Percentiles rank a stretch among this genome's conserved stretches.
Evolutionary conservation across 768 basidiomycete genomes (phyloP).

Genomic region (Pisolithus sp.): DNA sequence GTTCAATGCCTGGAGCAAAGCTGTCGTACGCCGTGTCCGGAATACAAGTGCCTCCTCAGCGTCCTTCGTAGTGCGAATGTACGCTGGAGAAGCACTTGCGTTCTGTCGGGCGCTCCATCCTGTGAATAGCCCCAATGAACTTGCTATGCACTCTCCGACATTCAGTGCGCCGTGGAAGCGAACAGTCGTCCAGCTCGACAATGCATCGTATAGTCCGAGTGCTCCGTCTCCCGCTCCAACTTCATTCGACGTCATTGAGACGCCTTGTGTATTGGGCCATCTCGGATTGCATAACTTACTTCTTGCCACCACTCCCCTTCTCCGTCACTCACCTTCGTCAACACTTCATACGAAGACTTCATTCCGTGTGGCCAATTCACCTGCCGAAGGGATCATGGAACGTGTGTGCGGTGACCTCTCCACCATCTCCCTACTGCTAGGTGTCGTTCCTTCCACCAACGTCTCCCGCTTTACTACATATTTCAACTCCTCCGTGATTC

Average conservation of each 20-base stretch:
- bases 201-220: constrained; percentile 11
- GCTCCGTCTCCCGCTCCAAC: constrained; percentile 18
- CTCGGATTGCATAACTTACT: constrained; percentile 26
- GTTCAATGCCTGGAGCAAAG: constrained; percentile 24
- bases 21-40: constrained; percentile 10
- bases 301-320: constrained; percentile 16
- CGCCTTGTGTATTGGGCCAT: constrained; percentile 31
- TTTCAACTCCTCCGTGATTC: constrained; percentile 19
- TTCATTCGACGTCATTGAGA: constrained; percentile 28
- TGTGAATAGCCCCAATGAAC: not conserved
- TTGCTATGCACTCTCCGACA: constrained; percentile 11
- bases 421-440: constrained; percentile 21
- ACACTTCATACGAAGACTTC: constrained; percentile 25
- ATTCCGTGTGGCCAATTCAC: constrained; percentile 7
- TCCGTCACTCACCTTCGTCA: constrained; percentile 16
- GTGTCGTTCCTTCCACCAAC: constrained; percentile 20
- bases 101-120: constrained; percentile 22
- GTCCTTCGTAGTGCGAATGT: constrained; percentile 22
- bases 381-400: constrained; percentile 13
- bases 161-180: constrained; percentile 18
- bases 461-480: constrained; percentile 24
- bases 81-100: constrained; percentile 24
- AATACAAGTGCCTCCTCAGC: not conserved
- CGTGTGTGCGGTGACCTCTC: constrained; percentile 24
- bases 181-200: constrained; percentile 18